These are phyloP conservation scores for Venturia nashicola DNA, from an alignment of 2,329 filamentous ascomycete genomes.

Conservation along the genomic window DNA sequence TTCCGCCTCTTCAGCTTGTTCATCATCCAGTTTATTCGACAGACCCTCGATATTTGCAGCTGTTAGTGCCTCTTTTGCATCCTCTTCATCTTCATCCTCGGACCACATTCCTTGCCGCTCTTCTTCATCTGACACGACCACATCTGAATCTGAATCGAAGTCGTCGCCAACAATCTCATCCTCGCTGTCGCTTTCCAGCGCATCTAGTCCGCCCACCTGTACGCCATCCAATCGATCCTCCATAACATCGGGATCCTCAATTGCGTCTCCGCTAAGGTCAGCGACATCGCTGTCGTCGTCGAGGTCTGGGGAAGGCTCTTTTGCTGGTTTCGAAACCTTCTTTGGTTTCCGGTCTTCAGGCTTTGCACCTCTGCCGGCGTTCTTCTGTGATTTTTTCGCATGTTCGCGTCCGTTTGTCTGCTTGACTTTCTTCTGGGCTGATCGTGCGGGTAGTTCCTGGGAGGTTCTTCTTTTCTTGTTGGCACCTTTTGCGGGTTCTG, in stretches of 20 bases:
- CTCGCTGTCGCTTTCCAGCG: conserved; percentile 25
- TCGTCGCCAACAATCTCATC: conserved; percentile 24
- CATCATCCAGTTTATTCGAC: conserved; percentile 68
- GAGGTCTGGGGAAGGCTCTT: conserved; percentile 18
- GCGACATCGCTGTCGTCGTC: conserved; percentile 16
- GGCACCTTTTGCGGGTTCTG: conserved; percentile 28
- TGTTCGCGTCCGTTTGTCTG: conserved; percentile 11
- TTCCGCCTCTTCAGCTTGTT: conserved; percentile 65
- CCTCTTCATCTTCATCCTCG: conserved; percentile 82
- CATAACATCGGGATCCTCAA: conserved; percentile 27
- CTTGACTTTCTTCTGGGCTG: conserved; percentile 18
- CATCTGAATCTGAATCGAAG: conserved; percentile 27
- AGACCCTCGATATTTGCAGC: conserved; percentile 93
- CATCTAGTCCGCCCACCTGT: conserved; percentile 25
- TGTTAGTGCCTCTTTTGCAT: conserved; percentile 80
- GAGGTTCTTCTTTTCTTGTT: conserved; percentile 19
- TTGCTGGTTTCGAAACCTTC: conserved; percentile 15
- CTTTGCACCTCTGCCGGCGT: conserved; percentile 23
- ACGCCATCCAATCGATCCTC: conserved; percentile 35
- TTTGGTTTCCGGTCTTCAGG: conserved; percentile 17
- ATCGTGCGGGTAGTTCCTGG: conserved; percentile 20
- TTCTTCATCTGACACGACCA: conserved; percentile 50
- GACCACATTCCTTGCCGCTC: conserved; percentile 60
- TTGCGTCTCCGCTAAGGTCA: conserved; percentile 20
- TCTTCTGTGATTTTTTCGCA: conserved; percentile 20